Conservation (phyloP, 2,329 filamentous ascomycete species). For the Plenodomus lindquistii region DNA sequence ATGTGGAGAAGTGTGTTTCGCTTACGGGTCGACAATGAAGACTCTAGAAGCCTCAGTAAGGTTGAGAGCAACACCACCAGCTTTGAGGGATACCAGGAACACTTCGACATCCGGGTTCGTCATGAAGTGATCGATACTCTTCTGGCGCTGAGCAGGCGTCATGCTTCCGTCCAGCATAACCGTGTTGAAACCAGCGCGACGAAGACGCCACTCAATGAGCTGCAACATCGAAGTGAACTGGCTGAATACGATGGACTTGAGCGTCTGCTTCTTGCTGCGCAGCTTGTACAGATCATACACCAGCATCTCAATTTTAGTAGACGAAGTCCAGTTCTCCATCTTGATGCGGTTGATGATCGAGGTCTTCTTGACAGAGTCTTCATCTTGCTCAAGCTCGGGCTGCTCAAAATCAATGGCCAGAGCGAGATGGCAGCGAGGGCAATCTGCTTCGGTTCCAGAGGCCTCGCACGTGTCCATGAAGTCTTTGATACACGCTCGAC, state of each 20-base stretch:
- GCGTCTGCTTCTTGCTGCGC: constrained; percentile 86
- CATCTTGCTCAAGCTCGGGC: constrained; percentile 91
- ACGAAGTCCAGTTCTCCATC: constrained; percentile 98
- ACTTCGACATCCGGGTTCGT: constrained; percentile 91
- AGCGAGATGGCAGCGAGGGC: constrained; percentile 88
- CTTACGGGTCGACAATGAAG: constrained; percentile 94
- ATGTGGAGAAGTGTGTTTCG: too few relatives aligned
- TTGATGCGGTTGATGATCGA: constrained; percentile 98
- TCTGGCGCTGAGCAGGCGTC: constrained; percentile 90
- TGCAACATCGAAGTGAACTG: constrained; percentile 98
- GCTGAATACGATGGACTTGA: constrained; percentile 97
- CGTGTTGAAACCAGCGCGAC: constrained; percentile 94
- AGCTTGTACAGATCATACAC: constrained; percentile 93
- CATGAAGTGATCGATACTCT: constrained; percentile 96
- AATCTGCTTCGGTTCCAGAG: constrained; percentile 64
- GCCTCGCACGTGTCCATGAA: constrained; percentile 79
- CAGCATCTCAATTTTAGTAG: constrained; percentile 95
- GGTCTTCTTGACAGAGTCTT: constrained; percentile 83
- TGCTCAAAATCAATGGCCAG: constrained; percentile 92
- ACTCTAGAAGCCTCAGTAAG: constrained; percentile 92
- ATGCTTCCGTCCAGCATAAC: constrained; percentile 98
- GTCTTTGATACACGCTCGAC: constrained; percentile 76
- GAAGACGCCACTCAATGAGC: constrained; percentile 93
- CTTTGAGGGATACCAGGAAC: constrained; percentile 94
- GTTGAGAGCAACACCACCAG: constrained; percentile 93